Evolutionary conservation across 2,329 filamentous ascomycete genomes (phyloP).

Genomic region (Ustulina deusta): DNA sequence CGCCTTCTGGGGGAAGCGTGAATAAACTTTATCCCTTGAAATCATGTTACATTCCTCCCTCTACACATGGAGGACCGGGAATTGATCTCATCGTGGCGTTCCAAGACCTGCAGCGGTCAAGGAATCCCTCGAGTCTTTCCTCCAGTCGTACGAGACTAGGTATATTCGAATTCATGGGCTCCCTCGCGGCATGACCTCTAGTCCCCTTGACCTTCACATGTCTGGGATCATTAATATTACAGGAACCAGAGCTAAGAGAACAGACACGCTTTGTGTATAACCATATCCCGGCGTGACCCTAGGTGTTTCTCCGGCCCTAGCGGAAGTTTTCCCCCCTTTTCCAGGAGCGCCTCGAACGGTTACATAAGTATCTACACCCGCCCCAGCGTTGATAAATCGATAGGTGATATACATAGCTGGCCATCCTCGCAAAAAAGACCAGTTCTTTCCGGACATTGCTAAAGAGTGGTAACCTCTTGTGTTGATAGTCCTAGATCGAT

Average conservation of each 20-base stretch:
- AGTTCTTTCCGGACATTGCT: neutral
- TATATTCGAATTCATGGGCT: neutral
- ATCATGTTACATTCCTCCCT: slow-evolving; percentile 12
- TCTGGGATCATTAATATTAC: neutral
- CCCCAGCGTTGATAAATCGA: slow-evolving; percentile 10
- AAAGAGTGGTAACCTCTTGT: neutral
- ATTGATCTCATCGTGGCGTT: slow-evolving; percentile 30
- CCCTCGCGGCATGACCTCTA: slow-evolving; percentile 13
- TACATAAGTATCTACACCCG: neutral
- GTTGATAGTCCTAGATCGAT: neutral
- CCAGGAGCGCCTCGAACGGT: neutral
- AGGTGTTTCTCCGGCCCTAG: slow-evolving; percentile 2
- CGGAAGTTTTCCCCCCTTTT: slow-evolving; percentile 2
- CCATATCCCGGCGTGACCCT: slow-evolving; percentile 3
- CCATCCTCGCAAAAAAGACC: neutral
- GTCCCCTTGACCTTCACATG: neutral
- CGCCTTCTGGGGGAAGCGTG: slow-evolving; percentile 19
- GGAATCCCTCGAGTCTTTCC: neutral
- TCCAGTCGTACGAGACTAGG: slow-evolving; percentile 7
- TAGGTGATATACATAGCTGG: neutral
- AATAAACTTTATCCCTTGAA: slow-evolving; percentile 21
- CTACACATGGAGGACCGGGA: slow-evolving; percentile 14
- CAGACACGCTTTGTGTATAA: neutral
- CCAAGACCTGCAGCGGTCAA: slow-evolving; percentile 17
- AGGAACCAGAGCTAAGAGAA: neutral